Evolutionary conservation across 2,329 filamentous ascomycete species (phyloP), one percentile per base, ranked within the genome.

Genomic region (Ceratocystis cubensis): DNA sequence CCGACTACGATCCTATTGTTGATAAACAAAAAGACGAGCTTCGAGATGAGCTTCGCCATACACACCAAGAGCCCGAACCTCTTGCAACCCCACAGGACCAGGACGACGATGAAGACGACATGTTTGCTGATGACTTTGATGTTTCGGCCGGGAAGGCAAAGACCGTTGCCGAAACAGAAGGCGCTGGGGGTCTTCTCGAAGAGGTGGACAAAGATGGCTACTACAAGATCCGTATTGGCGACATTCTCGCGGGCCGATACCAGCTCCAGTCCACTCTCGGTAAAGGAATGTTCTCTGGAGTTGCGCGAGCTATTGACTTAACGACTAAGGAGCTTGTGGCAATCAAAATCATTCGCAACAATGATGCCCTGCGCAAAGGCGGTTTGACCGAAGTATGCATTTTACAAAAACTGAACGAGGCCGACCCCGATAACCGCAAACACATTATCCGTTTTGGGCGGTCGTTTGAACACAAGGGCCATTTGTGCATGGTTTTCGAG

Each of bases 311-410:
- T 25, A 82, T 84, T 69, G 92, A 96, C 75, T 83, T 87, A 25
- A 85, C 84, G 62, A 89, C 82, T 67, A 87, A 86, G 72, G 83
- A 84, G 71, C 75, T 88, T n/a, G 92, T 97, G 41, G 94, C 94
- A 28, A 89, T 99, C 81, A 99, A 99, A 78, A 94, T 99, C 72
- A 96, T 97, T 76, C 89, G 94, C 69, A 95, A 95, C 75, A 97
- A 99, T 72, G 92, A 96, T 73, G 89, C 90, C 13, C 88, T 96
- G 75, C 83, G 86, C 70, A 96, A 96, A 75, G 92, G 91, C 59
- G 94, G 92, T 22, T 86, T 91, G 75, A 96, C 94, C 67, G 94
- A 99, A 75, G 95, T 97, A 74, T 88, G 90, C 53, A 96, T 97
- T 70, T 78, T 99, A 61, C 85, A 94, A 73, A 92, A 93, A 73